Conservation (phyloP, 495 filamentous ascomycete genomes). For the Alectoria sarmentosa region DNA sequence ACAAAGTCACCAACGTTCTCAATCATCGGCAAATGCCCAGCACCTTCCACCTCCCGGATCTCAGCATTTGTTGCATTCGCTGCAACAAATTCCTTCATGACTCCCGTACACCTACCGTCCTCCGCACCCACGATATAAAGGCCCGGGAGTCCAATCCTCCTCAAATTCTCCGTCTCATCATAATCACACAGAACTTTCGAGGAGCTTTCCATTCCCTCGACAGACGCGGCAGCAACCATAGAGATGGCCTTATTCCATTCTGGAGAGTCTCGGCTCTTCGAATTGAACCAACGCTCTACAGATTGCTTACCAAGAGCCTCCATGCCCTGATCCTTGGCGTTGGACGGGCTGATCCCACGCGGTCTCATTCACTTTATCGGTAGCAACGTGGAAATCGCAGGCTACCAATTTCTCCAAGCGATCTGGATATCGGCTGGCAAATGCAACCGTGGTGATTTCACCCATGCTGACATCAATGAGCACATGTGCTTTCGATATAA, state of each 20-base stretch:
- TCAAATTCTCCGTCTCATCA: neutral
- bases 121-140: neutral
- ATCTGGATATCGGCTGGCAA: neutral
- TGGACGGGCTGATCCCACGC: neutral
- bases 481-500: neutral
- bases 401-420: neutral
- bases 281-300: neutral
- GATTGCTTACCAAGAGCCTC: neutral
- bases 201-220: neutral
- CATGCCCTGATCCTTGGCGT: neutral
- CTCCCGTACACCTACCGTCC: neutral
- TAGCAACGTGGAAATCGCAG: neutral
- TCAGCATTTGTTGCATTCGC: neutral
- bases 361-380: neutral
- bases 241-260: neutral
- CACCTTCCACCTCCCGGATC: neutral
- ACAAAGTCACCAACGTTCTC: slow-evolving; percentile 2
- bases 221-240: neutral
- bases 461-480: neutral
- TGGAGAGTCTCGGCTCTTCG: neutral
- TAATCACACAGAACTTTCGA: neutral
- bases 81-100: neutral
- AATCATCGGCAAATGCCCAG: neutral
- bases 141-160: neutral
- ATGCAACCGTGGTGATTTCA: neutral